Evolutionary conservation across 805 yeast genomes (phyloP), one percentile per base, ranked within the genome.

Genomic region (Kregervanrija fluxuum): DNA sequence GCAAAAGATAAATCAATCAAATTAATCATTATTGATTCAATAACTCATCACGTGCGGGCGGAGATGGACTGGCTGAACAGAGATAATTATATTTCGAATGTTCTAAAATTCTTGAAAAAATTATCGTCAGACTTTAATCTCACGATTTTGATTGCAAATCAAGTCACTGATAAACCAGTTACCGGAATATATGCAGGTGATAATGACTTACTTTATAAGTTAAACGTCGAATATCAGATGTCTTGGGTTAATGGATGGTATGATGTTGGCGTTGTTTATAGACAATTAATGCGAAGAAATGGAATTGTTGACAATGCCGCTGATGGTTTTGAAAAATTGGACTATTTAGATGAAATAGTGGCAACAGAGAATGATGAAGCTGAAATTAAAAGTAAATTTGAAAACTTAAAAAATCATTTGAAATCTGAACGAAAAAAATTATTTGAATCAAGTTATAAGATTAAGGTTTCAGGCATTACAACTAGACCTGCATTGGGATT

Each of bases 181-280:
- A 54, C 55, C 51, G 51, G 70, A 58, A 54, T 56, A 5, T 54
- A 48, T 30, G 43, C 46, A 12, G 42, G 49, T 11, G 47, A 49
- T 6, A 62, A 59, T 28, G 64, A 54, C 11, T 55, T 60, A 6
- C 52, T 59, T 37, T 64, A 69, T 44, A 65, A 70, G 3, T 59
- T 75, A 45, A 67, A 66, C 35, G 64, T 73, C 41, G 84, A 82
- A 45, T 77, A 79, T 55, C 95, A 88, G 56, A 54, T 80, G 14
- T 85, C 90, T 6, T 79, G 83, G 74, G 65, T 78, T 38, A 72
- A 79, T 15, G 96, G 95, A 1, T 88, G 95, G 95, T 80, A 77
- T 48, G 66, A 56, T 22, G 51, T 60, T 30, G 67, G 60, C 1
- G 47, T 56, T 2, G 49, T 62, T 8, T 62, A 60, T 43, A 44